Conservation (phyloP, 495 filamentous ascomycete genomes). For the Stereocaulon alpinum region DNA sequence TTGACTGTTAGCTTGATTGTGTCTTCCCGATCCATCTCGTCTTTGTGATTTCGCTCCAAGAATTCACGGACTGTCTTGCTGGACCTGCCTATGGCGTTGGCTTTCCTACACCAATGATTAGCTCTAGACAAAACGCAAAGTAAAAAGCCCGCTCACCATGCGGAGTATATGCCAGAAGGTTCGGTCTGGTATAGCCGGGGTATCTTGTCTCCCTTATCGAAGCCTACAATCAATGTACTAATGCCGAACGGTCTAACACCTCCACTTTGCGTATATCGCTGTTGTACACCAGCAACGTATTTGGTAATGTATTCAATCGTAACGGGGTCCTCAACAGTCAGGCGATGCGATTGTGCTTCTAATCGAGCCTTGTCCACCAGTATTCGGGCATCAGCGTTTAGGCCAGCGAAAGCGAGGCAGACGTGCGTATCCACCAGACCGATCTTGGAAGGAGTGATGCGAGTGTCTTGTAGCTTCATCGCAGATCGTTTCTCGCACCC, state of each 20-base stretch:
- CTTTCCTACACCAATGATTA: conserved; percentile 59
- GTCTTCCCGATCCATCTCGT: conserved; percentile 88
- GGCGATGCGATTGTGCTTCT: conserved; percentile 92
- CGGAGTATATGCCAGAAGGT: conserved; percentile 95
- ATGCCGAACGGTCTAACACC: conserved; percentile 96
- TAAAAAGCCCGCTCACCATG: conserved; percentile 55
- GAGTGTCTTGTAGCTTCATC: conserved; percentile 98
- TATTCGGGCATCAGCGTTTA: conserved; percentile 96
- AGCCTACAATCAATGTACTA: conserved; percentile 92
- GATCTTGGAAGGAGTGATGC: conserved; percentile 98
- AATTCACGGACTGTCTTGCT: conserved; percentile 99
- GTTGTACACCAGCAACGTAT: conserved; percentile 93
- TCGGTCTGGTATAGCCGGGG: conserved; percentile 95
- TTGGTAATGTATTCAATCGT: conserved; percentile 99
- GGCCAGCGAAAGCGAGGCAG: conserved; percentile 89
- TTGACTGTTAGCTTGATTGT: conserved; percentile 98
- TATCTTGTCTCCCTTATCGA: conserved; percentile 78
- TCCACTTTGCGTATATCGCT: conserved; percentile 95
- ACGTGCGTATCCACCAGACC: conserved; percentile 89
- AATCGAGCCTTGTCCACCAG: conserved; percentile 93
- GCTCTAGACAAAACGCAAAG: not conserved
- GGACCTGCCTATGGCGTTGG: conserved; percentile 94
- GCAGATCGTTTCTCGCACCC: conserved; percentile 98
- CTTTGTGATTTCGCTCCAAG: conserved; percentile 94
- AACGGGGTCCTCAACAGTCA: conserved; percentile 97